phyloP scores from a whole-genome alignment of 139 green algal species.

The Chlamydomonas asymmetrica region DNA sequence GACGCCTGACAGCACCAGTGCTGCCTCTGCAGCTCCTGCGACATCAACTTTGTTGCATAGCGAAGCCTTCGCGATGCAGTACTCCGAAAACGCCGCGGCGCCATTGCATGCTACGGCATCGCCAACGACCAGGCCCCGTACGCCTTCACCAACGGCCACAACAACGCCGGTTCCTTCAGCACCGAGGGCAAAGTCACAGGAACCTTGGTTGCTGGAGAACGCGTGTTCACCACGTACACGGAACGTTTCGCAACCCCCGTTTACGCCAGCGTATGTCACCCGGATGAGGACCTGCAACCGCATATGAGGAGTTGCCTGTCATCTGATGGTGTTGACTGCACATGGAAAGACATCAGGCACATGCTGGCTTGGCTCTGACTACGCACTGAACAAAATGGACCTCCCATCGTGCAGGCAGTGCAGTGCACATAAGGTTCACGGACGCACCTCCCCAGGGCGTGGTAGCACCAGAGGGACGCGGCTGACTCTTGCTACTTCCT shows the following conservation, averaged over 20 bases:
- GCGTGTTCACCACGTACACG: conserved; percentile 45
- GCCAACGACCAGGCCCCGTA: conserved; percentile 33
- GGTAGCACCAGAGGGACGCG: no score
- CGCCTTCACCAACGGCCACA: conserved; percentile 39
- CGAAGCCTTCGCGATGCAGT: conserved; percentile 22
- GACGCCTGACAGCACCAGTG: conserved; percentile 51
- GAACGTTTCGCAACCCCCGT: conserved; percentile 79
- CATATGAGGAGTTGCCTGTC: no score
- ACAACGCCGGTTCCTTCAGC: conserved; percentile 64
- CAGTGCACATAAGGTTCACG: no score
- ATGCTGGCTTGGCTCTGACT: no score
- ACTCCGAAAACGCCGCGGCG: conserved; percentile 52
- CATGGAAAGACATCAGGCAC: no score
- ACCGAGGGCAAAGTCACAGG: conserved; percentile 58
- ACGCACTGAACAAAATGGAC: no score
- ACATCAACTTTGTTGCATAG: conserved; percentile 29
- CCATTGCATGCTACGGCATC: conserved; percentile 53
- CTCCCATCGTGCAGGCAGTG: no score
- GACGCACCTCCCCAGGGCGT: no score
- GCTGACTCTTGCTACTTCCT: no score
- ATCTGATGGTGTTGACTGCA: no score
- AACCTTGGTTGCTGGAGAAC: conserved; percentile 41
- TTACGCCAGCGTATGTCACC: conserved; percentile 63
- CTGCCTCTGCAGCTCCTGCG: conserved; percentile 33
- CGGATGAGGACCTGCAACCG: conserved; percentile 63